Base-by-base conservation (phyloP, 371 early-diverging fungal species). In the Neoconidiobolus thromboides region DNA sequence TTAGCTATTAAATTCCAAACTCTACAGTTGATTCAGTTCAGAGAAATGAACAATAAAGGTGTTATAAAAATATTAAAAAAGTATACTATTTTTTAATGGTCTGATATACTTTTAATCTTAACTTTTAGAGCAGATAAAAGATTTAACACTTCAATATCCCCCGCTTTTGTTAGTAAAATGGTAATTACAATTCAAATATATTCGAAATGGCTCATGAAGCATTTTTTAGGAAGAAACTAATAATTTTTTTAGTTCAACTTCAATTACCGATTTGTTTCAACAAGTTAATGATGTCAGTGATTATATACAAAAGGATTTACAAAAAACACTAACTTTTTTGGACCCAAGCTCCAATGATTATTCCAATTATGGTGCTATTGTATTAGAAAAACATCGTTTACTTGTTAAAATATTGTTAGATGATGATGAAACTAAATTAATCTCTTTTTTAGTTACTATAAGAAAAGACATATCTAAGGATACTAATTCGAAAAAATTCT, bases 351-450 rank as follows among this genome's bases (percentile, higher is more conserved):
- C 52, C 3, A 38, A 51, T 14, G 43, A 41, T 15, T 58, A 46
- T 58, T 40, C 58, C 4, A 4, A 50, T 67, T 58, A 41, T 41
- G 58, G 15, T 26, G 46, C 40, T 5, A 44, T 46, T 44, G 43
- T 14, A 3, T 42, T 58, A 42, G 58, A 14, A 14, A 43, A 58
- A 46, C 58, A 42, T 41, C 26, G 43, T 3, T 10, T 46, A 4
- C 9, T 14, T 4, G 9, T 46, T 15, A 41, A 41, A 2, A n/a
- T 44, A 7, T 10, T 41, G n/a, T 14, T 5, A 14, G 0, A n/a
- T 10, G 53, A 41, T n/a, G 47, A 48, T 12, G 58, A 14, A 41
- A n/a, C 12, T n/a, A 55, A 36, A 10, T 42, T 40, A 42, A 55
- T 5, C 37, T 36, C 56, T 7, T 55, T 42, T 40, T 26, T 55